These are phyloP conservation scores for Isoetes taiwanensis DNA, from an alignment of 75 land plant species.

Conservation along the genomic window DNA sequence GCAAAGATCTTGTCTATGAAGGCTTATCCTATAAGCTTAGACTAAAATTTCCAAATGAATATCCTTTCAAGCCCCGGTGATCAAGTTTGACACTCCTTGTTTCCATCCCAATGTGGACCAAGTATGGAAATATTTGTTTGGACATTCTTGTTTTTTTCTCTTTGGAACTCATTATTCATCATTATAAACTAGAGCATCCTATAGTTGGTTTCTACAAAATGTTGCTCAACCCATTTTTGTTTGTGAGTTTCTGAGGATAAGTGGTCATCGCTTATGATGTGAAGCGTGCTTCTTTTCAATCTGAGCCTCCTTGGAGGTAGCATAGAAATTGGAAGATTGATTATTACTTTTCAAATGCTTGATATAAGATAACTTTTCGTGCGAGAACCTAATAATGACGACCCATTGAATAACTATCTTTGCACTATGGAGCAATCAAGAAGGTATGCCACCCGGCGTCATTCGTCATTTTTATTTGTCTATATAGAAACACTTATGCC, in stretches of 20 bases:
- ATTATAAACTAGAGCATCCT: background rate
- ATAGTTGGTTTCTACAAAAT: background rate
- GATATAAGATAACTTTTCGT: background rate
- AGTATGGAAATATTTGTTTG: slow-evolving; percentile 69
- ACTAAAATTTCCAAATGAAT: slow-evolving; percentile 52
- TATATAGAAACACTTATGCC: no score
- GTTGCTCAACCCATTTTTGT: background rate
- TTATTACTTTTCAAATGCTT: background rate
- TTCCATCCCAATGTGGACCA: slow-evolving; percentile 91
- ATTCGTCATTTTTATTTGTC: background rate
- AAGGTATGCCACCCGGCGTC: no score
- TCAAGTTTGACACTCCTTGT: slow-evolving; percentile 74
- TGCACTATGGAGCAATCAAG: slow-evolving; percentile 55
- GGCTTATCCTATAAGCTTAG: slow-evolving; percentile 68
- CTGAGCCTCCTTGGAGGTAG: slow-evolving; percentile 87
- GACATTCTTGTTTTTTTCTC: no score
- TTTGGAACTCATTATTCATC: no score
- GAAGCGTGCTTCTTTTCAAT: slow-evolving; percentile 61
- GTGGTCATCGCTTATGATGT: slow-evolving; percentile 80
- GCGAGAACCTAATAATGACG: slow-evolving; percentile 69
- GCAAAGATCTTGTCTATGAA: slow-evolving; percentile 56
- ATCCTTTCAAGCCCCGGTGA: slow-evolving; percentile 84
- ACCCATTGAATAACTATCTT: slow-evolving; percentile 65
- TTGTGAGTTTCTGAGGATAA: background rate
- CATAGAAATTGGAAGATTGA: no score